A percentile compares a stretch with the other conserved stretches of the same genome.
phyloP scores from a whole-genome alignment of 495 filamentous ascomycete genomes.

The Lophiotrema nucula region DNA sequence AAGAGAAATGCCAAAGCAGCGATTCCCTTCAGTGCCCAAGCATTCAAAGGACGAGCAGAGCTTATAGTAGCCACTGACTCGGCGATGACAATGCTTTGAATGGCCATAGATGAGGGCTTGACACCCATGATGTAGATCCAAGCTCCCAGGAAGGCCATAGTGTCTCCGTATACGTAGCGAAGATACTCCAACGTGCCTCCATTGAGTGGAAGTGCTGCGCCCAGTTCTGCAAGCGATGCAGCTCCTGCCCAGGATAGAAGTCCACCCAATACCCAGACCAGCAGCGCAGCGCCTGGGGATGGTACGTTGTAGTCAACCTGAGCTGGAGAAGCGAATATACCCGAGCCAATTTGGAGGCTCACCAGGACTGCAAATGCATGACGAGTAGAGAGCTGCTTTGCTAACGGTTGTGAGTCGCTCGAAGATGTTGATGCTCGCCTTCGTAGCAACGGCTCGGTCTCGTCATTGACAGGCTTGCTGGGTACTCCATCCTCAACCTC shows the following conservation, averaged over 20 bases:
- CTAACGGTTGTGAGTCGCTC: background rate
- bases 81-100: constrained; percentile 42
- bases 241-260: constrained; percentile 49
- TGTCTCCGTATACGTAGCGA: constrained; percentile 39
- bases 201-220: constrained; percentile 44
- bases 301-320: constrained; percentile 40
- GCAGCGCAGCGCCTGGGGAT: constrained; percentile 35
- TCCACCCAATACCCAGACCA: constrained; percentile 47
- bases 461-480: background rate
- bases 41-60: background rate
- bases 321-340: constrained; percentile 46
- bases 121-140: constrained; percentile 42
- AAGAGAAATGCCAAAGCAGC: constrained; percentile 36
- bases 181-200: constrained; percentile 50
- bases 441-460: constrained; percentile 10
- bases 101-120: constrained; percentile 34
- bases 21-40: constrained; percentile 36
- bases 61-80: constrained; percentile 35
- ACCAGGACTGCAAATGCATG: constrained; percentile 40
- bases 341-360: constrained; percentile 47
- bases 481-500: too few relatives aligned
- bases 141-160: constrained; percentile 40
- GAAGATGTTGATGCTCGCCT: background rate
- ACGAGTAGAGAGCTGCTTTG: constrained; percentile 26
- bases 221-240: constrained; percentile 47